Evolutionary conservation across 176 grass and related monocot genomes (phyloP).

Genomic region (Oryza glaberrima): DNA sequence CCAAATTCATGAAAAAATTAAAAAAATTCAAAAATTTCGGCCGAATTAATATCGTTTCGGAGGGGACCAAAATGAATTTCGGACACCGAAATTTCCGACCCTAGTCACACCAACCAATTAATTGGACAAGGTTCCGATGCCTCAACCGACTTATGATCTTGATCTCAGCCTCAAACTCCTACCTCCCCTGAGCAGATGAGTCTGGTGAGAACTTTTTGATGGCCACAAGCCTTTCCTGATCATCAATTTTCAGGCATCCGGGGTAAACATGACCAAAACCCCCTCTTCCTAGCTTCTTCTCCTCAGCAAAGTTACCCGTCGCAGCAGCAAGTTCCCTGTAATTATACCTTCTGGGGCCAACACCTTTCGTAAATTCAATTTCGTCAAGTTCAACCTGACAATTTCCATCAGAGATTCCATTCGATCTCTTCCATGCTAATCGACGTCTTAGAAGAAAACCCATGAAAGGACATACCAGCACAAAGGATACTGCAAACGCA

Average conservation of each 20-base stretch:
- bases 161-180: constrained; percentile 53
- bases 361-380: constrained; percentile 6
- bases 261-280: constrained; percentile 39
- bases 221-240: constrained; percentile 3
- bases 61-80: too few species aligned
- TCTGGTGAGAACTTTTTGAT: constrained; percentile 32
- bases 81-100: too few species aligned
- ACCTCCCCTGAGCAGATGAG: constrained; percentile 21
- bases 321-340: constrained; percentile 22
- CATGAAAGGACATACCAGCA: neutral
- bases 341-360: constrained; percentile 28
- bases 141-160: constrained; percentile 59
- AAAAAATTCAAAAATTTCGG: too few species aligned
- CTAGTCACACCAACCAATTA: constrained; percentile 41
- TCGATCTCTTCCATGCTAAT: constrained; percentile 6
- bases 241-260: constrained; percentile 5
- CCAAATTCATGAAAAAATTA: too few species aligned
- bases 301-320: constrained; percentile 26
- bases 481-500: neutral
- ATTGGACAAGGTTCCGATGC: constrained; percentile 61
- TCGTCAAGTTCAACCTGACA: neutral
- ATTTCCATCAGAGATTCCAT: neutral
- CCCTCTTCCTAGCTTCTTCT: constrained; percentile 32
- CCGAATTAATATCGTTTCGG: too few species aligned
- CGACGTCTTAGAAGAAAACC: constrained; percentile 16